Evolutionary conservation across 2,329 filamentous ascomycete species (phyloP).

Genomic region (Magnaporthiopsis rhizophila): DNA sequence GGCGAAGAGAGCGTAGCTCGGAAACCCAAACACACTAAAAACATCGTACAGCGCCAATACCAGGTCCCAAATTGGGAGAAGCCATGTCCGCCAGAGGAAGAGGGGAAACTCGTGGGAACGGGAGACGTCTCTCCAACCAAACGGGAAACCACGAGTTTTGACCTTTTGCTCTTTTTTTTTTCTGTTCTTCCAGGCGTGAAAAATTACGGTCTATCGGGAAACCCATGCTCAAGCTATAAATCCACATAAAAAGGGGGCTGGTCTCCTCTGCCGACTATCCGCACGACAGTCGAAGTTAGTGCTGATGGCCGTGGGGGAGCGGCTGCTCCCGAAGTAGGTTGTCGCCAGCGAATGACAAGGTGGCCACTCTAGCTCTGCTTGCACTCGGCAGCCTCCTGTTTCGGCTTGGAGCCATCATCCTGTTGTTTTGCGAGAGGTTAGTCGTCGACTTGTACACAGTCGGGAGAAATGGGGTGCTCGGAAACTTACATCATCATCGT

Average conservation of each 20-base stretch:
- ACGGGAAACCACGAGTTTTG: slow-evolving; percentile 1
- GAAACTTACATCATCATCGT: slow-evolving; percentile 61
- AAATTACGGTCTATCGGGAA: slow-evolving; percentile 16
- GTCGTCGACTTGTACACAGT: not conserved
- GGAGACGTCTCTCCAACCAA: not conserved
- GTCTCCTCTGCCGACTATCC: not conserved
- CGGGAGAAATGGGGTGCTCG: not conserved
- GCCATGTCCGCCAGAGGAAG: not conserved
- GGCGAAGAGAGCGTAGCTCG: not conserved
- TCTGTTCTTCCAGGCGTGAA: slow-evolving; percentile 8
- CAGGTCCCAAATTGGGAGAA: slow-evolving; percentile 4
- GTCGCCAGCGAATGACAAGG: not conserved
- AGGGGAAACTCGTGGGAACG: not conserved
- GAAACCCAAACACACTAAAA: slow-evolving; percentile 2
- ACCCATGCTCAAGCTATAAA: slow-evolving; percentile 9
- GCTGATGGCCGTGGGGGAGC: too few relatives aligned
- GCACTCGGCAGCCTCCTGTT: slow-evolving; percentile 91
- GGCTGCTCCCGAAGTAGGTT: not conserved
- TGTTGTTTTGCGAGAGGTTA: slow-evolving; percentile 27
- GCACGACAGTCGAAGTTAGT: not conserved
- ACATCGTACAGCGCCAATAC: slow-evolving; percentile 8
- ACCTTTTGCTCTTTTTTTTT: slow-evolving; percentile 6
- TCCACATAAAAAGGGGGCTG: not conserved
- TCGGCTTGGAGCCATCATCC: slow-evolving; percentile 84
- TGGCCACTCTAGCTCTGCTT: slow-evolving; percentile 75